Conservation (phyloP, 2,329 filamentous ascomycete species). For the Nemania serpens region DNA sequence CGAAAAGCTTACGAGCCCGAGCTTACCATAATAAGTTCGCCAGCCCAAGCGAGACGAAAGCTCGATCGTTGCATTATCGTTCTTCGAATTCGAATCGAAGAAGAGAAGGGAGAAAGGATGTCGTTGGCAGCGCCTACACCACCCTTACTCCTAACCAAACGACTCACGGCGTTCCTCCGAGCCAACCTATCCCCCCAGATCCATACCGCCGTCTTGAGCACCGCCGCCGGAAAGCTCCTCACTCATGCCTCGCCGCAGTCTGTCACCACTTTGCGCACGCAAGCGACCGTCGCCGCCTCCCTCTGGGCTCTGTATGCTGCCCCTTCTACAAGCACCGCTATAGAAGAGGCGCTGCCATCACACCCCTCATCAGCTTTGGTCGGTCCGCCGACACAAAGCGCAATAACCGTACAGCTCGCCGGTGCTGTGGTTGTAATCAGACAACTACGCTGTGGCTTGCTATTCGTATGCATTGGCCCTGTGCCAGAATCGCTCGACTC, state of each 20-base stretch:
- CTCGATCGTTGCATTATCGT: not conserved
- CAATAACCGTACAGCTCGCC: slow-evolving; percentile 63
- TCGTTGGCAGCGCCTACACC: slow-evolving; percentile 49
- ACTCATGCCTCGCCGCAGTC: slow-evolving; percentile 62
- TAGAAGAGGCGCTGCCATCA: slow-evolving; percentile 49
- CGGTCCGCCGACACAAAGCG: slow-evolving; percentile 38
- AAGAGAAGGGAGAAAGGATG: slow-evolving; percentile 23
- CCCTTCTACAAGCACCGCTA: slow-evolving; percentile 45
- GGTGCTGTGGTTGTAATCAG: slow-evolving; percentile 64
- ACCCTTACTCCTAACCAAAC: slow-evolving; percentile 67
- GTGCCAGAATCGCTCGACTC: slow-evolving; percentile 23
- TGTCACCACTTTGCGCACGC: slow-evolving; percentile 62
- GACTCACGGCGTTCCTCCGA: slow-evolving; percentile 65
- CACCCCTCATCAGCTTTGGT: slow-evolving; percentile 14
- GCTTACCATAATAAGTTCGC: too few relatives aligned
- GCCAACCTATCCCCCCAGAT: slow-evolving; percentile 61
- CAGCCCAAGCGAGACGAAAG: not conserved
- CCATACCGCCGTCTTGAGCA: slow-evolving; percentile 64
- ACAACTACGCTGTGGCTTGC: slow-evolving; percentile 60
- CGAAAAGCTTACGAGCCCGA: too few relatives aligned
- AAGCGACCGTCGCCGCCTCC: slow-evolving; percentile 67
- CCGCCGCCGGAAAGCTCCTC: slow-evolving; percentile 65
- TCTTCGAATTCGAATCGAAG: not conserved
- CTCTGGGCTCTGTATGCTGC: slow-evolving; percentile 63
- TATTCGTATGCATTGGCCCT: slow-evolving; percentile 64